Percentiles rank a stretch among this genome's conserved stretches.
Conservation (phyloP, 352 stramenopile genomes). For the Globisporangium polare region DNA sequence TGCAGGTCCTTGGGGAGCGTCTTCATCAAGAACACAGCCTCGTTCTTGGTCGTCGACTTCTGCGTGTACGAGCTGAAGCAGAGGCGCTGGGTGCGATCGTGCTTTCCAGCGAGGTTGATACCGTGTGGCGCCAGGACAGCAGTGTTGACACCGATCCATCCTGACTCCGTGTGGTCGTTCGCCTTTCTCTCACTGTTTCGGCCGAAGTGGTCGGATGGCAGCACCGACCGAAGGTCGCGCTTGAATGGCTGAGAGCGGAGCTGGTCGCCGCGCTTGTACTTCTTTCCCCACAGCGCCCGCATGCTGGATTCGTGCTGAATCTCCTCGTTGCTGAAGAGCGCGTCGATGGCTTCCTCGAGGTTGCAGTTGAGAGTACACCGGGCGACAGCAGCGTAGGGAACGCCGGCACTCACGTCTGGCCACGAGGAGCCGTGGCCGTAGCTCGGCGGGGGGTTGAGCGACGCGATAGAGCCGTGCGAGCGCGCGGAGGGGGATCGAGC, state of each 20-base stretch:
- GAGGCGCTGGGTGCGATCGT: conserved; percentile 42
- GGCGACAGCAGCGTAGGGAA: conserved; percentile 50
- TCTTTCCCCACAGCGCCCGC: conserved; percentile 48
- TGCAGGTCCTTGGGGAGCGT: conserved; percentile 52
- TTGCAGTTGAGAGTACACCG: conserved; percentile 55
- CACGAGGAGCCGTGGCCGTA: conserved; percentile 22
- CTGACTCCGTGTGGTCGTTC: conserved; percentile 24
- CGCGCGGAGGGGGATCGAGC: neutral
- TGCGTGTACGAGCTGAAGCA: conserved; percentile 63
- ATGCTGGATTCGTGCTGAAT: conserved; percentile 54
- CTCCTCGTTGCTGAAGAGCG: conserved; percentile 59
- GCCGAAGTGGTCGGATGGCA: conserved; percentile 15
- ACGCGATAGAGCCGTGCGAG: conserved; percentile 7
- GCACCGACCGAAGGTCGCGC: conserved; percentile 16
- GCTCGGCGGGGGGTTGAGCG: neutral
- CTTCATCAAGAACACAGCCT: conserved; percentile 65
- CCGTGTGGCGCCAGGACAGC: conserved; percentile 43
- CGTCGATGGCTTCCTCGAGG: conserved; percentile 48
- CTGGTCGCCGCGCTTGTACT: conserved; percentile 52
- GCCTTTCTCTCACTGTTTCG: conserved; percentile 22
- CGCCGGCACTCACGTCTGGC: conserved; percentile 34
- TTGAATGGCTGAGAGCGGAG: conserved; percentile 35
- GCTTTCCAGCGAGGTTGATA: conserved; percentile 24
- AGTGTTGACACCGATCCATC: conserved; percentile 45
- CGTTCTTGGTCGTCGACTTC: conserved; percentile 25